Evolutionary conservation across 306 rosid genomes (phyloP).

Genomic region (Cicer cuneatum): DNA sequence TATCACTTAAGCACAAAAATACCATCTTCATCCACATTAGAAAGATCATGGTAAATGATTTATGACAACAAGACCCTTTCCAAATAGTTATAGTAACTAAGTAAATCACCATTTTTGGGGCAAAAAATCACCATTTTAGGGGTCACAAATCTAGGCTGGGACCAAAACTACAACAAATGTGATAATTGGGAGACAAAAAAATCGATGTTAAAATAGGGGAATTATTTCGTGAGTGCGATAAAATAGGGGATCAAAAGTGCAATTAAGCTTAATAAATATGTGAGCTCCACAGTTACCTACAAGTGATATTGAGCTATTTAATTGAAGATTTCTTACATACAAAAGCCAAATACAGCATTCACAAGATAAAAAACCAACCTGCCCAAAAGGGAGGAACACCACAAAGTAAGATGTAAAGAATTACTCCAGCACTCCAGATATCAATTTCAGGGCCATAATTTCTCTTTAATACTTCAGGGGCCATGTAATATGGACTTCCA

Average conservation of each 20-base stretch:
- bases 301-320: conserved; percentile 13
- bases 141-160: too few relatives aligned
- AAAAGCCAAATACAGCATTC: conserved; percentile 20
- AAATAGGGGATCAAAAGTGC: too few relatives aligned
- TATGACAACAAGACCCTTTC: not conserved
- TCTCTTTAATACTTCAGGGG: conserved; percentile 90
- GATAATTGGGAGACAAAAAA: too few relatives aligned
- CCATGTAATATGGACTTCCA: conserved; percentile 99
- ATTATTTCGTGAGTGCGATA: too few relatives aligned
- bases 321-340: conserved; percentile 16
- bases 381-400: conserved; percentile 99
- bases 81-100: not conserved
- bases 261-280: too few relatives aligned
- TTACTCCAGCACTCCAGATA: conserved; percentile 98
- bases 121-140: too few relatives aligned
- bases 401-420: conserved; percentile 88
- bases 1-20: conserved; percentile 8
- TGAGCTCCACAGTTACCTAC: not conserved
- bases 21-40: not conserved
- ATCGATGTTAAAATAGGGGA: too few relatives aligned
- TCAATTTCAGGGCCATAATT: conserved; percentile 87
- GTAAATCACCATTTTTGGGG: too few relatives aligned
- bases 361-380: conserved; percentile 63
- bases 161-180: too few relatives aligned
- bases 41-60: not conserved